A percentile compares a stretch with the other conserved stretches of the same genome.
Conservation (phyloP, 2,329 filamentous ascomycete genomes). For the Teratosphaeriaceae sp. region DNA sequence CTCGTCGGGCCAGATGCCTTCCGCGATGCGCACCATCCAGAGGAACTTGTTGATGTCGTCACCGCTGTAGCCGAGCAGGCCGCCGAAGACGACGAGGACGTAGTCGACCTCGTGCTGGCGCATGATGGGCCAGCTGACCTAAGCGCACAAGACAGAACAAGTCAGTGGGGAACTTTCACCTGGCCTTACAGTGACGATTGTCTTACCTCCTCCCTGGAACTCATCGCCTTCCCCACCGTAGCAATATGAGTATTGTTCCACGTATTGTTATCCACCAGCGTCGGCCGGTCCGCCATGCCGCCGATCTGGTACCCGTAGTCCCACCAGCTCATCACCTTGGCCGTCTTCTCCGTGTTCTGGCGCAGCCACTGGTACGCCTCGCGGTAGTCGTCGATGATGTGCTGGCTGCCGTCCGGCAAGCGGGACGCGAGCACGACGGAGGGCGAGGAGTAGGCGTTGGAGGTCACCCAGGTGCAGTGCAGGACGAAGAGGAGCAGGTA, state of each 20-base stretch:
- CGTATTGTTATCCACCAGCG: slow-evolving; percentile 97
- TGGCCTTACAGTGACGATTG: too few species aligned
- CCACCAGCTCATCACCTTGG: slow-evolving; percentile 99
- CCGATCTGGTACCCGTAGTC: slow-evolving; percentile 99
- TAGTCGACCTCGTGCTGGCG: slow-evolving; percentile 98
- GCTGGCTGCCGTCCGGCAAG: slow-evolving; percentile 88
- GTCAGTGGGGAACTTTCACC: too few species aligned
- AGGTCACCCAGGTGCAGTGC: slow-evolving; percentile 99
- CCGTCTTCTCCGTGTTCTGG: slow-evolving; percentile 89
- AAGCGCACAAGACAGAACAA: too few species aligned
- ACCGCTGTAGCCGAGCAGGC: slow-evolving; percentile 90
- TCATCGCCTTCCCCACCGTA: slow-evolving; percentile 98
- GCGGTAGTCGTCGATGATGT: slow-evolving; percentile 98
- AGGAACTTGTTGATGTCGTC: slow-evolving; percentile 99
- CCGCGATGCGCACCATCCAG: slow-evolving; percentile 99
- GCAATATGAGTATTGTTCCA: slow-evolving; percentile 99
- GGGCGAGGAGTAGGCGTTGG: slow-evolving; percentile 96
- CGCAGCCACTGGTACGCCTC: slow-evolving; percentile 99
- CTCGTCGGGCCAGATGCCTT: slow-evolving; percentile 96
- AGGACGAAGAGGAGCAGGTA: slow-evolving; percentile 92
- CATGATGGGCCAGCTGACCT: slow-evolving; percentile 96
- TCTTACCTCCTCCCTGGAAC: slow-evolving; percentile 93
- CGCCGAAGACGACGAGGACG: slow-evolving; percentile 94
- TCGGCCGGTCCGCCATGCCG: slow-evolving; percentile 96
- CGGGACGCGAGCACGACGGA: slow-evolving; percentile 92